Evolutionary conservation across 1,284 basidiomycete species (phyloP).

Genomic region (Singerocomus inundabilis): DNA sequence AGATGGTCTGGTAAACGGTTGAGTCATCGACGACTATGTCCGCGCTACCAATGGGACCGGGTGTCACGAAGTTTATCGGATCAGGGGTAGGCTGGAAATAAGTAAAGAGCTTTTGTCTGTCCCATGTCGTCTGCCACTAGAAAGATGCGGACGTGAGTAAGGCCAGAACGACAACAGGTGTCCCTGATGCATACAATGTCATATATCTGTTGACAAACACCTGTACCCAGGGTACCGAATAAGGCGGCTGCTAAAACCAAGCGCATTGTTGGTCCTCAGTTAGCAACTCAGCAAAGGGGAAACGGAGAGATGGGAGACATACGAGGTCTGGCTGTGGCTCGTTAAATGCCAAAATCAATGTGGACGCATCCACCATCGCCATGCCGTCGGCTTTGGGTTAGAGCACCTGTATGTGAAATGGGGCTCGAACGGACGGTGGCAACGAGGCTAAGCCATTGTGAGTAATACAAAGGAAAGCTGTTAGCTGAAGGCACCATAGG

Average conservation of each 20-base stretch:
- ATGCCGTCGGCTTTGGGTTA: background rate
- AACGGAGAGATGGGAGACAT: conserved; percentile 2
- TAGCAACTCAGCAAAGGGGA: background rate
- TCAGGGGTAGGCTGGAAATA: conserved; percentile 40
- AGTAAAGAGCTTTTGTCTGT: conserved; percentile 49
- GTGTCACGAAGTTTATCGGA: conserved; percentile 53
- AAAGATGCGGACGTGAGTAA: conserved; percentile 5
- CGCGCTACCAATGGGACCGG: conserved; percentile 41
- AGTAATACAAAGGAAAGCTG: background rate
- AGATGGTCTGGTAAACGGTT: conserved; percentile 43
- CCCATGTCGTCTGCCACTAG: conserved; percentile 67
- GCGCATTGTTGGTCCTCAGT: conserved; percentile 19
- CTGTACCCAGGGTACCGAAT: conserved; percentile 18
- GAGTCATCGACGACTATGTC: conserved; percentile 46
- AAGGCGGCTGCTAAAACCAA: conserved; percentile 5
- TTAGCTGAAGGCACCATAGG: background rate
- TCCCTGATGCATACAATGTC: conserved; percentile 29
- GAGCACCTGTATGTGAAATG: background rate
- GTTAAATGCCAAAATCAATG: conserved; percentile 19
- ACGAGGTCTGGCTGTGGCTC: background rate
- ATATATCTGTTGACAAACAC: conserved; percentile 33
- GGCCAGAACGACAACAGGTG: background rate
- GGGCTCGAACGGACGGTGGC: background rate
- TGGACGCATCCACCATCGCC: background rate
- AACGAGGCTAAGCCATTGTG: background rate